Base-by-base conservation (phyloP, 108 stramenopile genomes). In the Discostella stelligeroides region DNA sequence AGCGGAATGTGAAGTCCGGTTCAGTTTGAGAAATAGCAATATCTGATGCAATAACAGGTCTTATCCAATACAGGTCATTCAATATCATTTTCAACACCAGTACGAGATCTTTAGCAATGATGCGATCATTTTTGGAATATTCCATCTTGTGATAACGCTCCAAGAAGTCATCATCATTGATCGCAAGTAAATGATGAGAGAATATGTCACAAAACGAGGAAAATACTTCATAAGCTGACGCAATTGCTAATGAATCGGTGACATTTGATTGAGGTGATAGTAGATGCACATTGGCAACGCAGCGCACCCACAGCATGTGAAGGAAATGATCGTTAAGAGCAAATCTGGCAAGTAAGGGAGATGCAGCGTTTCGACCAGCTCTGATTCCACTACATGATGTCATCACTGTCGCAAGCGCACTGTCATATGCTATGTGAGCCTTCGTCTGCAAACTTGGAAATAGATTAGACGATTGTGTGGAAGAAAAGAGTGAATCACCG, bases 131-230 rank as follows among this genome's bases (percentile, higher is more conserved):
- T 23, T 8, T 39, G 28, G 20, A 13, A 46, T 28, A 3, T 14
- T 25, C 15, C 17, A 39, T 7, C 21, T 30, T 57, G 9, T 71
- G 72, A 59, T 82, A 81, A 43, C 66, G 67, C 11, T 69, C 51
- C 13, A 95, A 41, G 67, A 96, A 93, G 46, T 90, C 86, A 39
- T 86, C 85, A 67, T 96, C 91, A 65, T 86, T 81, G 13, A 90
- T 55, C 18, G 92, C 89, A 37, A 92, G 63, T 34, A 92, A 71
- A 30, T 83, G 73, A 66, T 93, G 89, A 4, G 88, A 60, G 70
- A 90, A 92, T 7, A 86, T 28, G 70, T 91, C 92, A 66, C 89
- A 89, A 72, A 96, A 96, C 1, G 84, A 75, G 39, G 81, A 56
- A 34, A 88, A 46, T 18, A 68, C 14, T 20, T 66, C 76, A 17